phyloP scores from a whole-genome alignment of 2,329 filamentous ascomycete genomes.

The Coniochaeta prunicola region DNA sequence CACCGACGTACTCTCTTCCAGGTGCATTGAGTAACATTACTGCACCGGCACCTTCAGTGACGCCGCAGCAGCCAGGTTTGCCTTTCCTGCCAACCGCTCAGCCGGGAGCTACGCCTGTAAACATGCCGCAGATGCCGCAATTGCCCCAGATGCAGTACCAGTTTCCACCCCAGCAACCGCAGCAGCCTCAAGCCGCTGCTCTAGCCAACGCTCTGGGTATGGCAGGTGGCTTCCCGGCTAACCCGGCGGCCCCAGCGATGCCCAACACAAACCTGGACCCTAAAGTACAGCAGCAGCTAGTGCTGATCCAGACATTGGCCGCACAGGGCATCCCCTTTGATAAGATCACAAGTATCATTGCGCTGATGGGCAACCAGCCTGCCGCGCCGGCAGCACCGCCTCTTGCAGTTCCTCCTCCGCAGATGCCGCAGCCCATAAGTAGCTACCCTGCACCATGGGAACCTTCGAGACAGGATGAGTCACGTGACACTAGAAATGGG shows the following conservation, averaged over 20 bases:
- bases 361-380: slow-evolving; percentile 33
- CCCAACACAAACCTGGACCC: slow-evolving; percentile 25
- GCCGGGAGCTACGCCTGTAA: slow-evolving; percentile 50
- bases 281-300: slow-evolving; percentile 62
- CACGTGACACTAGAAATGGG: slow-evolving; percentile 44
- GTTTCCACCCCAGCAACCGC: slow-evolving; percentile 24
- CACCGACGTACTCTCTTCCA: slow-evolving; percentile 18
- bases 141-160: slow-evolving; percentile 16
- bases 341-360: slow-evolving; percentile 60
- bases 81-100: slow-evolving; percentile 28
- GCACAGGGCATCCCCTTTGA: slow-evolving; percentile 72
- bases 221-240: slow-evolving; percentile 26
- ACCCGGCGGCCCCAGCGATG: slow-evolving; percentile 18
- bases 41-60: slow-evolving; percentile 10
- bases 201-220: slow-evolving; percentile 22
- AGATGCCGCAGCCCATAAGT: slow-evolving; percentile 27
- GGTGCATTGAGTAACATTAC: slow-evolving; percentile 17
- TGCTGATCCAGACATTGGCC: slow-evolving; percentile 67
- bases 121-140: slow-evolving; percentile 30
- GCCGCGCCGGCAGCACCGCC: slow-evolving; percentile 11
- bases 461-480: slow-evolving; percentile 29
- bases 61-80: slow-evolving; percentile 13
- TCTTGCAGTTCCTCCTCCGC: slow-evolving; percentile 23
- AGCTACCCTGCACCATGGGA: slow-evolving; percentile 31
- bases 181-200: slow-evolving; percentile 18